Conservation (phyloP, 2,329 filamentous ascomycete species). For the Fusarium sp. region DNA sequence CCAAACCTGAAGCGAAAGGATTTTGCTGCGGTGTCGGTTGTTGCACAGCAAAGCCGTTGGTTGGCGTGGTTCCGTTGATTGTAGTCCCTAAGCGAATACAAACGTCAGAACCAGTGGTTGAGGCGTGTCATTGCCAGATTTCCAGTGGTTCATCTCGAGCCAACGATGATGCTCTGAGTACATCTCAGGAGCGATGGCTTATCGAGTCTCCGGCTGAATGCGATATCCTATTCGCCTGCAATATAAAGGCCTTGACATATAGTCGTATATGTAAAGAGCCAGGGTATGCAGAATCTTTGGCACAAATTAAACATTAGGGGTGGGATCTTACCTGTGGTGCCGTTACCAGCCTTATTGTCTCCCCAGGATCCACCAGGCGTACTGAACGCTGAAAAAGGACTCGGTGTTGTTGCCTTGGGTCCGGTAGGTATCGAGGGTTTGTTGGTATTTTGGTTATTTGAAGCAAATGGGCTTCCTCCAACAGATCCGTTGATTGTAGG, state of each 20-base stretch:
- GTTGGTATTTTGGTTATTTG: conserved; percentile 22
- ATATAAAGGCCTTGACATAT: conserved; percentile 22
- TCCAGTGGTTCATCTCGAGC: conserved; percentile 48
- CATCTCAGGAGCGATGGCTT: conserved; percentile 37
- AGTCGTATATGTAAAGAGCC: conserved; percentile 25
- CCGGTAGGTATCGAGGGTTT: conserved; percentile 12
- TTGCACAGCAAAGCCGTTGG: conserved; percentile 32
- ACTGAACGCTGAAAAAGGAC: conserved; percentile 28
- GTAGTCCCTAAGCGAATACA: conserved; percentile 47
- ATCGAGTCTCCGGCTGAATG: conserved; percentile 47
- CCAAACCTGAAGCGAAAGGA: conserved; percentile 39
- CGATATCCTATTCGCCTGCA: conserved; percentile 41
- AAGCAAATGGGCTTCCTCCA: conserved; percentile 50
- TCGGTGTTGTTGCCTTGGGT: conserved; percentile 20
- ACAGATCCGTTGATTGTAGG: conserved; percentile 23
- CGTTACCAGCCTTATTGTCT: conserved; percentile 22
- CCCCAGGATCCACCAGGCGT: conserved; percentile 13
- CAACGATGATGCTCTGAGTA: conserved; percentile 33
- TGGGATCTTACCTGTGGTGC: conserved; percentile 43
- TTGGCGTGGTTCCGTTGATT: conserved; percentile 38
- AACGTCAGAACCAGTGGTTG: conserved; percentile 48
- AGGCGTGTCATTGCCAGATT: conserved; percentile 45
- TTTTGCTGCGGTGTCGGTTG: conserved; percentile 33
- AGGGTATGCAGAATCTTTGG: conserved; percentile 42
- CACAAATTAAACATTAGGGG: conserved; percentile 38